Percentiles rank a stretch among this genome's conserved stretches.
Conservation (phyloP, 495 filamentous ascomycete genomes). For the Penicillium psychrofluorescens region DNA sequence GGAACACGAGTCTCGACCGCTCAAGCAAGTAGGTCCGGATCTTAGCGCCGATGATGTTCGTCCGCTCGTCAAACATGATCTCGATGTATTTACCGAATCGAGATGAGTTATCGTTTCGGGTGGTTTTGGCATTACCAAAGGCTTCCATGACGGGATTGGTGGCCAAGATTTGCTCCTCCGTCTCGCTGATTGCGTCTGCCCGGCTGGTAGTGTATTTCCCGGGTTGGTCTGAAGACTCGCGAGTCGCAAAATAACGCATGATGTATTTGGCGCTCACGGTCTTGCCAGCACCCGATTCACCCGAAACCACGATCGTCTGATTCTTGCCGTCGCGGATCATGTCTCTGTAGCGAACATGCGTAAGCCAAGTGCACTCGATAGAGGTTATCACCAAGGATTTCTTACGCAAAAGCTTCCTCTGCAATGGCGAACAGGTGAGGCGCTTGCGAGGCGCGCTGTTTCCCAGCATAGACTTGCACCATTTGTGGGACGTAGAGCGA, state of each 20-base stretch:
- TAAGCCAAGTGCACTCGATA: not conserved
- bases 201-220: conserved; percentile 70
- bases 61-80: conserved; percentile 95
- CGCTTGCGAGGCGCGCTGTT: conserved; percentile 90
- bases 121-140: conserved; percentile 98
- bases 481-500: conserved; percentile 98
- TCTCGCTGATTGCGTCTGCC: conserved; percentile 90
- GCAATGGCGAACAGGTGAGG: conserved; percentile 98
- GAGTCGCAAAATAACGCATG: conserved; percentile 98
- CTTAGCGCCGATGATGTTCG: conserved; percentile 95
- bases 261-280: conserved; percentile 99
- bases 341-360: conserved; percentile 50
- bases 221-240: conserved; percentile 87
- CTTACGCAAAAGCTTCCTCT: conserved; percentile 96
- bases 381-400: conserved; percentile 2
- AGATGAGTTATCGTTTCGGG: conserved; percentile 97
- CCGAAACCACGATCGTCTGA: conserved; percentile 97
- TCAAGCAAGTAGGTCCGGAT: conserved; percentile 95
- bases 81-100: conserved; percentile 99
- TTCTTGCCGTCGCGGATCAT: conserved; percentile 95
- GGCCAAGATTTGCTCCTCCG: conserved; percentile 94
- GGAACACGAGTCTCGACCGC: conserved; percentile 94
- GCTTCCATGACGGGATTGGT: conserved; percentile 99
- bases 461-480: conserved; percentile 98
- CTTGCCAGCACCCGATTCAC: conserved; percentile 97